Conservation (phyloP, 768 basidiomycete genomes). For the Russula vinacea region DNA sequence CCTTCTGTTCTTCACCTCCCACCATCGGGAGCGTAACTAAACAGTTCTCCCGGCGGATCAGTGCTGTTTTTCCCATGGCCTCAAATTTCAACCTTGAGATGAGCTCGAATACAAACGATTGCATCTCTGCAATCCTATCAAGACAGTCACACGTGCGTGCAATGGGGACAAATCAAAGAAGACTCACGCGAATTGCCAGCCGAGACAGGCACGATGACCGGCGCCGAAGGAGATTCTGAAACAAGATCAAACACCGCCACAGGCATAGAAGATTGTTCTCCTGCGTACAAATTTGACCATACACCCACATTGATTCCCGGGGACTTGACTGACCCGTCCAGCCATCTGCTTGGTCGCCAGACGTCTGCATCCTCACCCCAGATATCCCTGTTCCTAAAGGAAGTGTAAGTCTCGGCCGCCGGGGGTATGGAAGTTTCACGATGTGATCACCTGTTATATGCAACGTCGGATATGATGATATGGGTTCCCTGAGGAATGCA, state of each 20-base stretch:
- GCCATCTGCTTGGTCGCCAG: conserved; percentile 24
- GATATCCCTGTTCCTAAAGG: conserved; percentile 14
- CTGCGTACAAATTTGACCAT: conserved; percentile 17
- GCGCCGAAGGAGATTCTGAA: conserved; percentile 24
- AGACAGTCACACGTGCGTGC: background rate
- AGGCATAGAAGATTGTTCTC: background rate
- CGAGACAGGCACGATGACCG: conserved; percentile 23
- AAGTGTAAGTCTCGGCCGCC: background rate
- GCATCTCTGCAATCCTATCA: conserved; percentile 45
- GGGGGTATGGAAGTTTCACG: background rate
- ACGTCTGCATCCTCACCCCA: conserved; percentile 24
- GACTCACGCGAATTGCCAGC: conserved; percentile 25
- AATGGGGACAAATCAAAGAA: background rate
- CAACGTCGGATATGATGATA: conserved; percentile 21
- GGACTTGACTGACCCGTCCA: conserved; percentile 18
- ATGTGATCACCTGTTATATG: conserved; percentile 19
- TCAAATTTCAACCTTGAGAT: conserved; percentile 52
- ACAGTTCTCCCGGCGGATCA: conserved; percentile 34
- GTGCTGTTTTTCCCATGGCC: conserved; percentile 35
- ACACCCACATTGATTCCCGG: conserved; percentile 10
- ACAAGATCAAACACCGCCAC: background rate
- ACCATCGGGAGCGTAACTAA: conserved; percentile 24
- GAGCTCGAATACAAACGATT: conserved; percentile 57
- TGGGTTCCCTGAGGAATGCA: conserved; percentile 10
- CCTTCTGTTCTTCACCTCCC: conserved; percentile 18